phyloP scores from a whole-genome alignment of 306 rosid genomes.

The Gillenia trifoliata region DNA sequence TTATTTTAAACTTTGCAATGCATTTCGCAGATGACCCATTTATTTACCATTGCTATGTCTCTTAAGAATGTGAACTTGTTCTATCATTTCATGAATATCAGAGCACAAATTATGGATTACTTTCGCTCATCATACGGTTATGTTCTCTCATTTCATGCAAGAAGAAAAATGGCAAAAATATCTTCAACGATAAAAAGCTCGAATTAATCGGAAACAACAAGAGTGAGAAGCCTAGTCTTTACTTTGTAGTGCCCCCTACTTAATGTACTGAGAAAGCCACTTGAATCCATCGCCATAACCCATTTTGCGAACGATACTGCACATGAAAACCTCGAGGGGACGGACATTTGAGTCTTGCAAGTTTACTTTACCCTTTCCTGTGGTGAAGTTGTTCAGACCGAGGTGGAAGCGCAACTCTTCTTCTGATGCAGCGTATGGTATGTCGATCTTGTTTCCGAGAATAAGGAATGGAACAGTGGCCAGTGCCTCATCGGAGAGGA shows the following conservation, averaged over 20 bases:
- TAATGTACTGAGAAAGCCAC: conserved; percentile 89
- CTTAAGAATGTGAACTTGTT: too few relatives aligned
- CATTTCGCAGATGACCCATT: too few relatives aligned
- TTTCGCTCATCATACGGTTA: too few relatives aligned
- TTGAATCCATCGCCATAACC: conserved; percentile 92
- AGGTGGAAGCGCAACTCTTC: conserved; percentile 72
- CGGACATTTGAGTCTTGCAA: conserved; percentile 68
- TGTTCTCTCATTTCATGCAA: neutral
- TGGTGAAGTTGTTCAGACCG: conserved; percentile 79
- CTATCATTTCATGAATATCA: neutral
- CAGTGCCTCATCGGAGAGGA: conserved; percentile 72
- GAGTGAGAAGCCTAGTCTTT: conserved; percentile 30
- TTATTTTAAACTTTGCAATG: too few relatives aligned
- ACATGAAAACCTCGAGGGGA: conserved; percentile 86
- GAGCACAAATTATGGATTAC: too few relatives aligned
- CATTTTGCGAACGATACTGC: conserved; percentile 90
- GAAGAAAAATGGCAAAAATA: neutral
- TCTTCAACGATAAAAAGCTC: conserved; percentile 21
- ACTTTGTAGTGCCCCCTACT: conserved; percentile 31
- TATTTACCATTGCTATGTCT: too few relatives aligned
- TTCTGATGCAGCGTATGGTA: conserved; percentile 83
- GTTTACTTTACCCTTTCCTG: conserved; percentile 80
- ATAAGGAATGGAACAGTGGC: conserved; percentile 70
- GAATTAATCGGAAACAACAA: conserved; percentile 30
- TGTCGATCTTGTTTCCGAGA: conserved; percentile 83